phyloP scores from a whole-genome alignment of 176 grass and related monocot genomes.

The Aegilops speltoides region DNA sequence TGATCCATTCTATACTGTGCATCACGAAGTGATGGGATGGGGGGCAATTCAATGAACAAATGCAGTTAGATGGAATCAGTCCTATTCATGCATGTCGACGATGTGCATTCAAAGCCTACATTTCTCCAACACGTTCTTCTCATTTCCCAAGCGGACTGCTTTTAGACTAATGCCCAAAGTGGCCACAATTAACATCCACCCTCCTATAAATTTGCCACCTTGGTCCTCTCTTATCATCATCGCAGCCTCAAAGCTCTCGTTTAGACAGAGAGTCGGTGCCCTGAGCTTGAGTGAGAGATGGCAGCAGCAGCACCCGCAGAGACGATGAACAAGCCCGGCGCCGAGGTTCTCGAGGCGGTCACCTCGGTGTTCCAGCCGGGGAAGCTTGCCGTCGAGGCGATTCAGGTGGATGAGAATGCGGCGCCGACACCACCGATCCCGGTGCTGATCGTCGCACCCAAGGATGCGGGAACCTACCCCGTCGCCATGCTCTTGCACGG shows the following conservation, averaged over 20 bases:
- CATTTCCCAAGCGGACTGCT: not conserved
- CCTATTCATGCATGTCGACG: not conserved
- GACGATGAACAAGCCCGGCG: not conserved
- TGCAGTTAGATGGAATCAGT: not conserved
- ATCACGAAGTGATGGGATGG: not conserved
- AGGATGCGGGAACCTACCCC: slow-evolving; percentile 43
- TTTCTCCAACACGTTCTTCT: not conserved
- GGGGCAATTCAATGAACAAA: not conserved
- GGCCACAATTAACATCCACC: not conserved
- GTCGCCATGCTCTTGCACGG: slow-evolving; percentile 53
- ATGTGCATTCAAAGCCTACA: not conserved
- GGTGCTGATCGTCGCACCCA: slow-evolving; percentile 42
- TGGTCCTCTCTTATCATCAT: not conserved
- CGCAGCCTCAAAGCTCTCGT: not conserved
- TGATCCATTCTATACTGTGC: not conserved
- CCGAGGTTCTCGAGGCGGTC: not conserved
- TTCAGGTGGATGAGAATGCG: slow-evolving; percentile 13
- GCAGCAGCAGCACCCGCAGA: slow-evolving; percentile 11
- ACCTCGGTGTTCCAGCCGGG: slow-evolving; percentile 35
- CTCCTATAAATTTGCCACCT: slow-evolving; percentile 25
- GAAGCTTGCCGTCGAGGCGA: slow-evolving; percentile 11
- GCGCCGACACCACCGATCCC: slow-evolving; percentile 19
- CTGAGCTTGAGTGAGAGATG: not conserved
- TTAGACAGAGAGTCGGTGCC: not conserved
- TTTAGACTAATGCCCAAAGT: not conserved